These are phyloP conservation scores for Bisporella sp. DNA, from an alignment of 2,329 filamentous ascomycete genomes.

Conservation along the genomic window DNA sequence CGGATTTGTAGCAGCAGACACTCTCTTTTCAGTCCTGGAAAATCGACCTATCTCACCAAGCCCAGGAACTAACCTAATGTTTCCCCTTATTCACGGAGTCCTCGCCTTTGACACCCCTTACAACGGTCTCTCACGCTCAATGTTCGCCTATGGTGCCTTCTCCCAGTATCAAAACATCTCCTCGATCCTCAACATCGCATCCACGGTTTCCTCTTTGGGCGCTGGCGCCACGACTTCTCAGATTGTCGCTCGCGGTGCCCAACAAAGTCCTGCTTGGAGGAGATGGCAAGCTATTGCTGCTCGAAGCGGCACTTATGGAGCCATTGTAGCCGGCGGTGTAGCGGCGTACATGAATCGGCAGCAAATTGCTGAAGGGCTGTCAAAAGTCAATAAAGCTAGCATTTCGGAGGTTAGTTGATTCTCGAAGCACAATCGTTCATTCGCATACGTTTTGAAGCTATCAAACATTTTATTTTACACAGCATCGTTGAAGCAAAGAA, in stretches of 20 bases:
- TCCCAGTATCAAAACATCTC: conserved; percentile 52
- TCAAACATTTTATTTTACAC: too few species aligned
- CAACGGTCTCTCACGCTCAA: conserved; percentile 54
- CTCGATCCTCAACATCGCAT: conserved; percentile 50
- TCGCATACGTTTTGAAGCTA: too few species aligned
- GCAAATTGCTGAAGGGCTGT: conserved; percentile 48
- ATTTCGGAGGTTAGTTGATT: neutral
- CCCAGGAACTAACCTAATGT: conserved; percentile 30
- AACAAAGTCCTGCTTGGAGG: conserved; percentile 35
- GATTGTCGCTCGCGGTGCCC: conserved; percentile 14
- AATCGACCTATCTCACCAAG: conserved; percentile 33
- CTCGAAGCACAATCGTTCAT: too few species aligned
- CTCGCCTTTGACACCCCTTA: conserved; percentile 83
- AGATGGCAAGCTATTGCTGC: conserved; percentile 62
- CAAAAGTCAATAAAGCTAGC: conserved; percentile 28
- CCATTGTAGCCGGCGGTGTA: conserved; percentile 74
- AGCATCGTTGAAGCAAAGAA: too few species aligned
- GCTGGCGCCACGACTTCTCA: conserved; percentile 26
- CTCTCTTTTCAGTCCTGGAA: conserved; percentile 51
- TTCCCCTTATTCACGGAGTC: conserved; percentile 74
- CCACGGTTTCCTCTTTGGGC: conserved; percentile 42
- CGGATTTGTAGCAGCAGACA: conserved; percentile 78
- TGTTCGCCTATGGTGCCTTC: conserved; percentile 55
- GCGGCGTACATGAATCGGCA: conserved; percentile 75
- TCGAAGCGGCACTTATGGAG: conserved; percentile 73